Evolutionary conservation across 768 basidiomycete species (phyloP).

Genomic region (Crepidotus variabilis): DNA sequence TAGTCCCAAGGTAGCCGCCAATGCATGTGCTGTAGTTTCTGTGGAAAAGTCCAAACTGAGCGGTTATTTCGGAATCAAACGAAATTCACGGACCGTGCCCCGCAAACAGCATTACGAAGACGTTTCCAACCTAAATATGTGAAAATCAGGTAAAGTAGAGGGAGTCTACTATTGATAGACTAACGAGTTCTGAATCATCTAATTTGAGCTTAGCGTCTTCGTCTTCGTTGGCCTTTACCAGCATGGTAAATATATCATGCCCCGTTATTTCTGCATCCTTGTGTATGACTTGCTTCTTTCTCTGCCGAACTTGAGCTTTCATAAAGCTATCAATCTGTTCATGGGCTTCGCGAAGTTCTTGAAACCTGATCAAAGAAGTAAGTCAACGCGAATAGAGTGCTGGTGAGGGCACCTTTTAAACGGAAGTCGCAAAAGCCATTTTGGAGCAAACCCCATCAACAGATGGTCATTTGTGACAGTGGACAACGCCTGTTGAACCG

Average conservation of each 20-base stretch:
- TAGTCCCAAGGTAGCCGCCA: conserved; percentile 44
- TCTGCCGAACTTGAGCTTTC: background rate
- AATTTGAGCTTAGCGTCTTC: conserved; percentile 35
- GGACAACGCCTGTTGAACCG: conserved; percentile 8
- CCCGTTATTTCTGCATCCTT: background rate
- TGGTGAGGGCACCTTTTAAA: conserved; percentile 23
- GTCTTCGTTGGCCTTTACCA: conserved; percentile 43
- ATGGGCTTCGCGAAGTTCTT: too few relatives aligned
- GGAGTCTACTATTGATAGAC: background rate
- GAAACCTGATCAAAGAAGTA: too few relatives aligned
- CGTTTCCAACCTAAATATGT: conserved; percentile 48
- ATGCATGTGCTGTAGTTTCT: conserved; percentile 50
- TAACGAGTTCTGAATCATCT: conserved; percentile 36
- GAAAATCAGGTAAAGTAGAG: background rate
- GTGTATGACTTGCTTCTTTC: background rate
- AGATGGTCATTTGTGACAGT: conserved; percentile 28
- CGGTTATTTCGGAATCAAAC: background rate
- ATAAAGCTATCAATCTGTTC: background rate
- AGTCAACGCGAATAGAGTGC: too few relatives aligned
- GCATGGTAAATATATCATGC: conserved; percentile 30
- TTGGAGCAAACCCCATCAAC: conserved; percentile 25
- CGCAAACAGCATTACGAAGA: conserved; percentile 50
- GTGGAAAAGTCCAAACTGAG: background rate
- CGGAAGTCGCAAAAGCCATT: conserved; percentile 35
- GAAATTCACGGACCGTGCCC: conserved; percentile 42